These are phyloP conservation scores for Aspergillus indologenus DNA, from an alignment of 495 filamentous ascomycete species.

Conservation along the genomic window DNA sequence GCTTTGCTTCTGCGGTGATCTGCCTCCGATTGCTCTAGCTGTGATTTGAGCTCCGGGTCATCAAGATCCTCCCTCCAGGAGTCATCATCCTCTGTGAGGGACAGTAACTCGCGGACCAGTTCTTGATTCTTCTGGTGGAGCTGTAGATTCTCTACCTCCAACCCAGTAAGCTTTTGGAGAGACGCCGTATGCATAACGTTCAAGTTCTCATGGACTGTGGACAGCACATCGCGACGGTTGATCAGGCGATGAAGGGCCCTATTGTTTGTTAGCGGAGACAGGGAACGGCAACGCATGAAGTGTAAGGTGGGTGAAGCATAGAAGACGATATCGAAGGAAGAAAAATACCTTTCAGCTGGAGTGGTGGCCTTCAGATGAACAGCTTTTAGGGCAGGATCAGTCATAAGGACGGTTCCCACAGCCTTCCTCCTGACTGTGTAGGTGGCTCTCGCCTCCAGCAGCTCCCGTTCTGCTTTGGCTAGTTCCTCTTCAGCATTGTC, in stretches of 20 bases:
- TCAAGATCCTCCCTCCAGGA: constrained; percentile 49
- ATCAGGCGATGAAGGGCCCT: constrained; percentile 65
- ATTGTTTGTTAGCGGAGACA: constrained; percentile 9
- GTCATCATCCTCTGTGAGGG: constrained; percentile 55
- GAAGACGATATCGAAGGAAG: not conserved
- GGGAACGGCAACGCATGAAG: no score
- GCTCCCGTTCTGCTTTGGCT: constrained; percentile 56
- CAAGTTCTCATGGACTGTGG: constrained; percentile 56
- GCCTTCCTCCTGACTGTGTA: constrained; percentile 66
- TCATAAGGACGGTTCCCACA: constrained; percentile 61
- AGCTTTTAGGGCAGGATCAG: constrained; percentile 72
- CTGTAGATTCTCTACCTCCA: constrained; percentile 54
- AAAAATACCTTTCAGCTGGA: constrained; percentile 60
- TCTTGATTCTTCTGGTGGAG: constrained; percentile 58
- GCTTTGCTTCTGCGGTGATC: constrained; percentile 56
- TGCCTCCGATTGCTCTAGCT: constrained; percentile 54
- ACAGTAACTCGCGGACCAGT: constrained; percentile 57
- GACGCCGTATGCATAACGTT: constrained; percentile 48
- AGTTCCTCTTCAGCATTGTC: constrained; percentile 51
- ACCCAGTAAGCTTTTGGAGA: constrained; percentile 45
- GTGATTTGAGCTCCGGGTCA: constrained; percentile 47
- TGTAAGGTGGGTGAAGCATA: not conserved
- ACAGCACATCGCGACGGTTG: constrained; percentile 63
- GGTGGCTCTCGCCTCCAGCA: constrained; percentile 64
- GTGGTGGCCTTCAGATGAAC: constrained; percentile 67